phyloP scores from a whole-genome alignment of 148 eudicot species.

The Chenopodium suecicum region DNA sequence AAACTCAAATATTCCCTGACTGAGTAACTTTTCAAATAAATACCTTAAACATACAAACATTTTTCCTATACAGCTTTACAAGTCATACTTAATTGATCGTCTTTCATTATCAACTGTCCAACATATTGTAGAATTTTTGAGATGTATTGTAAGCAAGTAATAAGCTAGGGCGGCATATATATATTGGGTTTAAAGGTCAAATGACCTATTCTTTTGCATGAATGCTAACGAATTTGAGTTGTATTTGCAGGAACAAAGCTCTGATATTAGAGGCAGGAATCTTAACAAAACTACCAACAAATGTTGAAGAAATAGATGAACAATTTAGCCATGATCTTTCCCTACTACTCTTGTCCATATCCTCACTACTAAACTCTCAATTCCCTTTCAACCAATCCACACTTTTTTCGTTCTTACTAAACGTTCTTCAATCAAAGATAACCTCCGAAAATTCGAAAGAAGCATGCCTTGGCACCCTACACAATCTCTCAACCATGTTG shows the following conservation, averaged over 20 bases:
- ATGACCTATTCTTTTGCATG: not conserved
- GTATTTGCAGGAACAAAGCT: conserved; percentile 67
- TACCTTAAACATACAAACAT: not conserved
- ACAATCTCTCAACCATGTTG: conserved; percentile 62
- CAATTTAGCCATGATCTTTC: conserved; percentile 46
- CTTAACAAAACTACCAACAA: conserved; percentile 52
- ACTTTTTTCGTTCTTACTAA: conserved; percentile 45
- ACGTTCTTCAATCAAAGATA: conserved; percentile 49
- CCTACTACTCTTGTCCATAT: conserved; percentile 54
- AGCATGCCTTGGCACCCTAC: conserved; percentile 49
- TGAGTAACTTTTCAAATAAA: not conserved
- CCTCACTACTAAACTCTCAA: conserved; percentile 55
- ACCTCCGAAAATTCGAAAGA: conserved; percentile 40
- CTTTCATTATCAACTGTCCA: too few relatives aligned
- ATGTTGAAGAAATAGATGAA: conserved; percentile 39
- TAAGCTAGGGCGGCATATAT: too few relatives aligned
- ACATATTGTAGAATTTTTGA: too few relatives aligned
- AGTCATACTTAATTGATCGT: too few relatives aligned
- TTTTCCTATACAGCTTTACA: too few relatives aligned
- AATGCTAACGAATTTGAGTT: not conserved
- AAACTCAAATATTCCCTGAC: too few relatives aligned
- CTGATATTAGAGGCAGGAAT: conserved; percentile 80
- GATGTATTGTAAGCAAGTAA: too few relatives aligned
- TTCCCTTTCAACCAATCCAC: conserved; percentile 45
- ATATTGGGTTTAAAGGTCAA: too few relatives aligned